These are phyloP conservation scores for Botrytis deweyae DNA, from an alignment of 2,329 filamentous ascomycete genomes.

Conservation along the genomic window DNA sequence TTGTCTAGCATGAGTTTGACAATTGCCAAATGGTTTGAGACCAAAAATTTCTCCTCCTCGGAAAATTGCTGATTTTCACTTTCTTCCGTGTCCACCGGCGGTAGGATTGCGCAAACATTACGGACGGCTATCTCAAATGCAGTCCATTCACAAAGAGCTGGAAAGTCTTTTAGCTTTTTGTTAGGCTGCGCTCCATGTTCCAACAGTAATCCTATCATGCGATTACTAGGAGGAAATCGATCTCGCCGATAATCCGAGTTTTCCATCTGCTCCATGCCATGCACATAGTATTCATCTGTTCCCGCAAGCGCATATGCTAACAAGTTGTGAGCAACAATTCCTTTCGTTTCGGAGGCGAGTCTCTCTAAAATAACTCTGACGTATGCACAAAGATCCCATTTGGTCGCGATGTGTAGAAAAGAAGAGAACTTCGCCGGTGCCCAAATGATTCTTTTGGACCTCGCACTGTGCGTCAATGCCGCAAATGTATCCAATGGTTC, in stretches of 20 bases:
- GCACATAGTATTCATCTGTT: neutral
- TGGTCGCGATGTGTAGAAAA: neutral
- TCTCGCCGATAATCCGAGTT: neutral
- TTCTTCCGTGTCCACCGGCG: no score
- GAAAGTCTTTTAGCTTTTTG: neutral
- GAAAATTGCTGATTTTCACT: no score
- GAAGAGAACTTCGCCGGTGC: neutral
- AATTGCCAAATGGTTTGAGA: neutral
- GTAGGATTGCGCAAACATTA: neutral
- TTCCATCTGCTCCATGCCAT: neutral
- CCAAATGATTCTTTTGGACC: neutral
- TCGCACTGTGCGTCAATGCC: neutral
- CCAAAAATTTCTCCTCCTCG: neutral
- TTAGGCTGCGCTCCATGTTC: neutral
- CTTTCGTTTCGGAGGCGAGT: no score
- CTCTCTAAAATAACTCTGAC: neutral
- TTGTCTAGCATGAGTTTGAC: neutral
- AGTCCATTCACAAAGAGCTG: neutral
- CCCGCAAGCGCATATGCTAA: neutral
- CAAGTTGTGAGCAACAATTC: no score
- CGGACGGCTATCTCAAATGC: neutral
- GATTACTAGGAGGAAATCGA: neutral
- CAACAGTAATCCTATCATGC: neutral
- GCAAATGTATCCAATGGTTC: neutral
- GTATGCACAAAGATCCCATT: constrained; percentile 6